Conservation (phyloP, 345 rosid species). For the Salix dunnii region DNA sequence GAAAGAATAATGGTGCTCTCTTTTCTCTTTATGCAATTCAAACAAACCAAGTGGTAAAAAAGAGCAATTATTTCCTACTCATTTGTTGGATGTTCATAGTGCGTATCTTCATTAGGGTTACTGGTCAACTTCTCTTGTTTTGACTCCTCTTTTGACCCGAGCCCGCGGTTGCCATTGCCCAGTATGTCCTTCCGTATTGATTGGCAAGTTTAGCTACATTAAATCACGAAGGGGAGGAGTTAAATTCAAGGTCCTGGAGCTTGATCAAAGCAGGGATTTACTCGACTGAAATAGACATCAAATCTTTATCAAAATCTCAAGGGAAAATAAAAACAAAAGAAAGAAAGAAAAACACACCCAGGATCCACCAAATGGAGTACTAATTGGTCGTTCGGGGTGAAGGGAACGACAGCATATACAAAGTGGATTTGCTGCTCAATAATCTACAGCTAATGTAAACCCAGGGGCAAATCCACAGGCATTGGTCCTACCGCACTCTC, state of each 20-base stretch:
- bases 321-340: background rate
- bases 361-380: constrained; percentile 20
- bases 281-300: constrained; percentile 6
- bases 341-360: background rate
- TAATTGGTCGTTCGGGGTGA: constrained; percentile 4
- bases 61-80: constrained; percentile 47
- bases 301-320: background rate
- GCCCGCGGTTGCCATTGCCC: background rate
- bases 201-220: background rate
- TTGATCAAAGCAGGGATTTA: background rate
- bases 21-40: constrained; percentile 12
- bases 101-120: constrained; percentile 25
- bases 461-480: background rate
- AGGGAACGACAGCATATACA: background rate
- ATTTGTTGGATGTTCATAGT: constrained; percentile 28
- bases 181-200: background rate
- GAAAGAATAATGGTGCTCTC: background rate
- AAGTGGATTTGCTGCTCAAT: constrained; percentile 5
- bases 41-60: constrained; percentile 15
- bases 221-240: background rate
- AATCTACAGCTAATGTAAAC: background rate
- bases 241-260: constrained; percentile 3
- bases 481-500: constrained; percentile 11
- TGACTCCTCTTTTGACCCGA: constrained; percentile 27
- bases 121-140: constrained; percentile 32